Base-by-base conservation (phyloP, 352 stramenopile species). In the Aphanomyces euteiches region DNA sequence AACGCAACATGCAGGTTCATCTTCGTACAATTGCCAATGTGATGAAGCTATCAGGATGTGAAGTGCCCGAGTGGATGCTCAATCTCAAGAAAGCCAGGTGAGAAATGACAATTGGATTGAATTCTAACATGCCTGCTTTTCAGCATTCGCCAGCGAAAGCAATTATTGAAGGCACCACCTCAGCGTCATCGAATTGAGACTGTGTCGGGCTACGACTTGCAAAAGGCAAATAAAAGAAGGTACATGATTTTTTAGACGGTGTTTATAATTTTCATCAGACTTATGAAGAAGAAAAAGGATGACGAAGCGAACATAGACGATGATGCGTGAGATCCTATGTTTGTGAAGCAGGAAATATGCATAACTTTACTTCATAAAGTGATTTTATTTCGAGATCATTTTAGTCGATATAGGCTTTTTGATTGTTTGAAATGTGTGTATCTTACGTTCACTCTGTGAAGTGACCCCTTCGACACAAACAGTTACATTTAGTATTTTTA, bases 1-100 rank as follows among this genome's bases (percentile, higher is more conserved):
- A 21, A 54, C 34, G 2, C 10, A 10, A 37, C 39, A 66, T 19
- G 15, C 57, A 72, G 66, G 39, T 86, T 39, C 92, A 97, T 67
- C 75, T 99, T 50, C 90, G 97, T 10, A 91, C 93, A 17, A 98
- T 99, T 72, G 97, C 97, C 19, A 99, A 99, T 73, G 92, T 99
- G 47, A 99, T 99, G 92, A 97, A 97, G 73, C 82, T 98, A n/a
- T 98, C 88, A 57, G 97, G 97, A 39, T 98, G 96, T 73, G 90
- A 98, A 19, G 96, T 99, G 13, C 95, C 96, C 13, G 89, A 98
- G 41, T 99, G 97, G 97, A 99, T 99, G 96, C 84, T 99, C 43
- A 88, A 89, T 72, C 79, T 99, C 47, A 98, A 98, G 76, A 97
- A 94, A 70, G 79, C 86, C 59, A 95, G 82, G 85, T 92, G 85